Evolutionary conservation across 345 rosid genomes (phyloP).

Genomic region (Eucalyptus fibrosa): DNA sequence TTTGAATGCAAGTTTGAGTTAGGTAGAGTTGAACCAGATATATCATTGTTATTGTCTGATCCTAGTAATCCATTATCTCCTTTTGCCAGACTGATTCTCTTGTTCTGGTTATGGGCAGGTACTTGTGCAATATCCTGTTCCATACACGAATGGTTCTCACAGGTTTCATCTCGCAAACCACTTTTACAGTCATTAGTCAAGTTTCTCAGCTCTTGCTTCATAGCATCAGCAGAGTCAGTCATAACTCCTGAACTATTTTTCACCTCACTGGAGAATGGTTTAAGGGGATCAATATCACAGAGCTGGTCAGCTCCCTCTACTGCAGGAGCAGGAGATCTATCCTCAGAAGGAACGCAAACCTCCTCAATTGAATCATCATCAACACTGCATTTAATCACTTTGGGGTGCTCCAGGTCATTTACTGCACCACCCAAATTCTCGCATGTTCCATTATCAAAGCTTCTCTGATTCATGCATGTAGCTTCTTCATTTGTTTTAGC

Average conservation of each 20-base stretch:
- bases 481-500: conserved; percentile 3
- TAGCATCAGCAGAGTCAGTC: conserved; percentile 19
- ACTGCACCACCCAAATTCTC: conserved; percentile 15
- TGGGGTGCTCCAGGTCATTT: conserved; percentile 11
- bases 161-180: conserved; percentile 13
- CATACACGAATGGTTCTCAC: conserved; percentile 8
- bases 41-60: background rate
- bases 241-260: conserved; percentile 22
- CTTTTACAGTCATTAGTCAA: conserved; percentile 12
- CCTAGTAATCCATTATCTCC: conserved; percentile 12
- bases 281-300: background rate
- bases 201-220: conserved; percentile 8
- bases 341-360: conserved; percentile 10
- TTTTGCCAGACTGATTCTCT: conserved; percentile 10
- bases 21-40: conserved; percentile 6
- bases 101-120: background rate
- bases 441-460: background rate
- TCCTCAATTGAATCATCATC: conserved; percentile 17
- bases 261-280: conserved; percentile 6
- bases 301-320: background rate
- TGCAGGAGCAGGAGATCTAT: background rate
- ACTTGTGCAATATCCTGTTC: conserved; percentile 1
- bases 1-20: conserved; percentile 14
- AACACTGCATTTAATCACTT: background rate
- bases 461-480: background rate